Evolutionary conservation across 805 yeast genomes (phyloP).

Genomic region (Cephaloascus fragrans): DNA sequence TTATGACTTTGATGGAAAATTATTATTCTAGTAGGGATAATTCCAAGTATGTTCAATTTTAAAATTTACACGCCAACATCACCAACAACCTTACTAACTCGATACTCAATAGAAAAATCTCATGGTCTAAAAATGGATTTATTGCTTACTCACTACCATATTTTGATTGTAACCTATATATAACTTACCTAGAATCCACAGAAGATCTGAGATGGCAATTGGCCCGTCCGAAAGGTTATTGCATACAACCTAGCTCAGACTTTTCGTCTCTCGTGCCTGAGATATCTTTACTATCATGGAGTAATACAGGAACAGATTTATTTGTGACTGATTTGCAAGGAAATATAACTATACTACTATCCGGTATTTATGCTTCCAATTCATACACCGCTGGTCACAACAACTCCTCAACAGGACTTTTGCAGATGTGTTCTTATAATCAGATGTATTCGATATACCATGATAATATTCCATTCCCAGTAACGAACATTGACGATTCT

Average conservation of each 20-base stretch:
- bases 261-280: slow-evolving; percentile 13
- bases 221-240: slow-evolving; percentile 40
- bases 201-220: slow-evolving; percentile 78
- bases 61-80: too few species aligned
- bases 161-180: slow-evolving; percentile 31
- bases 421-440: slow-evolving; percentile 32
- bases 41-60: not conserved
- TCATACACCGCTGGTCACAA: slow-evolving; percentile 19
- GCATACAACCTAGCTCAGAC: slow-evolving; percentile 8
- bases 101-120: slow-evolving; percentile 17
- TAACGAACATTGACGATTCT: slow-evolving; percentile 9
- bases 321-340: slow-evolving; percentile 73
- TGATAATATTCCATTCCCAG: slow-evolving; percentile 18
- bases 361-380: slow-evolving; percentile 34
- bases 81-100: too few species aligned
- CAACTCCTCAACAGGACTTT: slow-evolving; percentile 19
- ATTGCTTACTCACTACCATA: slow-evolving; percentile 55
- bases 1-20: not conserved
- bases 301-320: slow-evolving; percentile 70
- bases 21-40: not conserved
- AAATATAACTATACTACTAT: slow-evolving; percentile 43
- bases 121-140: slow-evolving; percentile 83
- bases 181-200: slow-evolving; percentile 63
- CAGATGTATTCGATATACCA: slow-evolving; percentile 39
- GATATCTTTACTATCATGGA: slow-evolving; percentile 53